Percentiles rank a stretch among this genome's conserved stretches.
Evolutionary conservation across 1,139 yeast species (phyloP).

Genomic region (Geotrichum citri-aurantii): DNA sequence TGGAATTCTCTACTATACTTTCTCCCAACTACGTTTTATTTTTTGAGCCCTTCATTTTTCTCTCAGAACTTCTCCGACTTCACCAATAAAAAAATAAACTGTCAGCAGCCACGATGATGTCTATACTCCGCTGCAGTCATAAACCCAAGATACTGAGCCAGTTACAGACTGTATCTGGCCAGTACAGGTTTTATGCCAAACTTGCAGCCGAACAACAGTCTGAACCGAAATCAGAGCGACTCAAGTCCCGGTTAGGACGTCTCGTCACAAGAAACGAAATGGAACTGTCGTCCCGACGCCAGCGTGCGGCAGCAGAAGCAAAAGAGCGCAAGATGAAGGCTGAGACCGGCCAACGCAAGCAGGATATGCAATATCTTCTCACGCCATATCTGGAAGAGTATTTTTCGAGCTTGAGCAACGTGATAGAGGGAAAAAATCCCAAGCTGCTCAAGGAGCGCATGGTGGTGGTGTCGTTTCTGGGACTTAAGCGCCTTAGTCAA

Average conservation of each 20-base stretch:
- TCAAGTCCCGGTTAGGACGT: not conserved
- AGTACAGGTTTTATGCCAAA: not conserved
- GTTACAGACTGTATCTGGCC: not conserved
- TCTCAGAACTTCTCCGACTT: not conserved
- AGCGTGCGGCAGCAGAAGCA: not conserved
- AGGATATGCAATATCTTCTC: conserved; percentile 11
- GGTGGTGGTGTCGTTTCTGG: conserved; percentile 15
- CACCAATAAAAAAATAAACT: not conserved
- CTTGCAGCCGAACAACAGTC: not conserved
- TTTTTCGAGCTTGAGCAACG: conserved; percentile 8
- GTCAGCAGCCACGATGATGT: not conserved
- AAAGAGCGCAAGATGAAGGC: conserved; percentile 11
- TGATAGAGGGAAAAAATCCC: conserved; percentile 6
- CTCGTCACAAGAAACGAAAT: not conserved
- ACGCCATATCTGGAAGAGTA: conserved; percentile 14
- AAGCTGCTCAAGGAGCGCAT: conserved; percentile 9
- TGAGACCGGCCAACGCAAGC: conserved; percentile 5
- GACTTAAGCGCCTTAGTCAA: conserved; percentile 6
- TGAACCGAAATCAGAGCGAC: not conserved
- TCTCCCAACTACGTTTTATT: not conserved
- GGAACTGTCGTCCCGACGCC: not conserved
- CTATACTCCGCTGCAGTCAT: not conserved
- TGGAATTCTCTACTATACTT: not conserved
- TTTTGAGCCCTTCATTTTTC: not conserved
- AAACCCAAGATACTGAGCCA: not conserved